phyloP scores from a whole-genome alignment of 352 stramenopile genomes.

The Globisporangium okanoganense region DNA sequence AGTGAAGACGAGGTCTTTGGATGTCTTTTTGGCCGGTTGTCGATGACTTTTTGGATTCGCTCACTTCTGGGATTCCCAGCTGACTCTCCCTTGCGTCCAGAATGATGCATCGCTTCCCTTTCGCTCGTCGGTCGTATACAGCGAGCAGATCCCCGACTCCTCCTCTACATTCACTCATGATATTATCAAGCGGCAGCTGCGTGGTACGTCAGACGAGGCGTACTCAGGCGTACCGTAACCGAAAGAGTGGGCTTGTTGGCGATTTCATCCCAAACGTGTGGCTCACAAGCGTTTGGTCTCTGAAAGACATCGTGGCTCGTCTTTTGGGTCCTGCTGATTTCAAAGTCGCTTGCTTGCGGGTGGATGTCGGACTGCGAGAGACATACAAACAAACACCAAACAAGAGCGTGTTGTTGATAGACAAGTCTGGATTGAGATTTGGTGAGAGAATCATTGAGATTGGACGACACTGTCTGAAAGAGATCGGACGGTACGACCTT shows the following conservation, averaged over 20 bases:
- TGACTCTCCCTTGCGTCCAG: constrained; percentile 1
- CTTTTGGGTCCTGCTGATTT: background rate
- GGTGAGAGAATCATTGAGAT: background rate
- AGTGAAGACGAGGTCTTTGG: background rate
- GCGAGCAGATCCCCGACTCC: background rate
- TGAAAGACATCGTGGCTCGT: too few relatives aligned
- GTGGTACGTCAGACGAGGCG: background rate
- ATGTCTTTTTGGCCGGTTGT: background rate
- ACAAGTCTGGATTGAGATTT: background rate
- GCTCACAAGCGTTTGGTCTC: background rate
- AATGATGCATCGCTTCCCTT: background rate
- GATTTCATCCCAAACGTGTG: constrained; percentile 3
- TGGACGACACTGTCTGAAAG: too few relatives aligned
- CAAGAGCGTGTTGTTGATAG: background rate
- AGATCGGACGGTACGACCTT: too few relatives aligned
- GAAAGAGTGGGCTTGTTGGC: background rate
- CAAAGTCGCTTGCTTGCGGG: background rate
- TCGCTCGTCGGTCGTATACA: background rate
- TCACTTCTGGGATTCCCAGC: background rate
- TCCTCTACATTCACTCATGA: background rate
- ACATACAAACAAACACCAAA: too few relatives aligned
- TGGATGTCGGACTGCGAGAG: background rate
- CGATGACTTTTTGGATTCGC: too few relatives aligned
- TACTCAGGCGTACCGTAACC: background rate
- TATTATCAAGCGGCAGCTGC: background rate